Base-by-base conservation (phyloP, 495 filamentous ascomycete species). In the Hypomontagnella submonticulosa region DNA sequence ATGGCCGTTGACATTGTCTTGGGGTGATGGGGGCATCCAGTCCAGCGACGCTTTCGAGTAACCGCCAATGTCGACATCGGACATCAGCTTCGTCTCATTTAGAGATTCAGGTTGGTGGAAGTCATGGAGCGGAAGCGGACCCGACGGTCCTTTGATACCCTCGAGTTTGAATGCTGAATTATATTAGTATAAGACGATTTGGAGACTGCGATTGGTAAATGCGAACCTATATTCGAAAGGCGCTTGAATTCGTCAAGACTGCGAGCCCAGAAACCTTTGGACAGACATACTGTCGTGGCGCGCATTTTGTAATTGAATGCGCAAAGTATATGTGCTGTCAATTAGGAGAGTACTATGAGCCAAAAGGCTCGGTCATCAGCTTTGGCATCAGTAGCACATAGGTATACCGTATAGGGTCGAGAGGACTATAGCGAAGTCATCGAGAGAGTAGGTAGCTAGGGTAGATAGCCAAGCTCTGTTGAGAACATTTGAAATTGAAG, bases 11-110 rank as follows among this genome's bases (percentile, higher is more conserved):
- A 65, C 4, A 55, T 73, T 69, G 36, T 72, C 69, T 81, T 70
- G 73, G 5, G 78, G 60, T 32, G 79, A 71, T 1, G 79, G 37
- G 20, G 83, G 73, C 1, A 90, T 79, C 74, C 85, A 90, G 69
- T 93, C 88, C 49, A 99, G 81, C 43, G 82, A 74, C 13, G 87
- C 87, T 18, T 82, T 85, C 44, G 92, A 96, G 80, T 84, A 91
- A 43, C 94, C 95, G 61, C 94, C 95, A 6, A 96, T 89, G 67
- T 93, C 90, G 34, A 78, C 80, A 73, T 99, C 95, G 72, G 85
- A 89, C 87, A 98, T 92, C 52, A 88, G 81, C 72, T 94, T 96
- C 82, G 90, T 94, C 37, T 79, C 79, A 13, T 82, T 73, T 32
- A 92, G 71, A 10, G 85, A 82, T 9, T 83, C 77, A 38, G 87